phyloP scores from a whole-genome alignment of 2,329 filamentous ascomycete species.

The Clonostachys rosea region DNA sequence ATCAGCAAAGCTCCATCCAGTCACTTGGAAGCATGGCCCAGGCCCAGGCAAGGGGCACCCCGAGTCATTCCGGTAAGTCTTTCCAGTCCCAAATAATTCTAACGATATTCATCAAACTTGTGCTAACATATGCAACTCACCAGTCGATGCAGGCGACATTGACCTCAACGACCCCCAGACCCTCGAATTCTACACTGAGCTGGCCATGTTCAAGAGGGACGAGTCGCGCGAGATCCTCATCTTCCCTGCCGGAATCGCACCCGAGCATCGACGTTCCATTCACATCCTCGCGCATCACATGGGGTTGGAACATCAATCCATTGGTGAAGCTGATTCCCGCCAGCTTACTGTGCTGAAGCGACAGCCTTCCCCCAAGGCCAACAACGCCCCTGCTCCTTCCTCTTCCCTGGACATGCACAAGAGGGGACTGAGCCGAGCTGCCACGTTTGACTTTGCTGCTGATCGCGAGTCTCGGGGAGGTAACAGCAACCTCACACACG shows the following conservation, averaged over 20 bases:
- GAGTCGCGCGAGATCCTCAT: slow-evolving; percentile 72
- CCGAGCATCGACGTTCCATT: slow-evolving; percentile 81
- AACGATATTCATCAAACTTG: too few relatives aligned
- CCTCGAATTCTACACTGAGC: slow-evolving; percentile 83
- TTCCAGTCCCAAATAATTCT: too few relatives aligned
- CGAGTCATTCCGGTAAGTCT: background rate
- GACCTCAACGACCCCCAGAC: slow-evolving; percentile 90
- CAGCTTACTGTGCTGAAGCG: slow-evolving; percentile 87
- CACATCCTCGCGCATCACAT: slow-evolving; percentile 95
- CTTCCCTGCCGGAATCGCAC: slow-evolving; percentile 76
- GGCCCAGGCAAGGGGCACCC: slow-evolving; percentile 47
- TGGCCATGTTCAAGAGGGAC: slow-evolving; percentile 84
- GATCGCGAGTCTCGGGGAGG: slow-evolving; percentile 64
- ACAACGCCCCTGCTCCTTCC: slow-evolving; percentile 53
- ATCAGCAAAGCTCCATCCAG: slow-evolving; percentile 82
- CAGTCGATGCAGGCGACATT: slow-evolving; percentile 49
- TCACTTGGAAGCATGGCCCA: slow-evolving; percentile 64
- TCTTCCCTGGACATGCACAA: slow-evolving; percentile 73
- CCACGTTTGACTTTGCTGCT: slow-evolving; percentile 95
- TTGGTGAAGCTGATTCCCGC: slow-evolving; percentile 80
- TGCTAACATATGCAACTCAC: background rate
- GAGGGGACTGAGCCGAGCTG: slow-evolving; percentile 83
- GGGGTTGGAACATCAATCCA: slow-evolving; percentile 85
- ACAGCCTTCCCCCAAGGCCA: slow-evolving; percentile 43
- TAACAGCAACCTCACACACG: slow-evolving; percentile 62